Conservation (phyloP, 2,329 filamentous ascomycete genomes). For the Thelonectria blattea region DNA sequence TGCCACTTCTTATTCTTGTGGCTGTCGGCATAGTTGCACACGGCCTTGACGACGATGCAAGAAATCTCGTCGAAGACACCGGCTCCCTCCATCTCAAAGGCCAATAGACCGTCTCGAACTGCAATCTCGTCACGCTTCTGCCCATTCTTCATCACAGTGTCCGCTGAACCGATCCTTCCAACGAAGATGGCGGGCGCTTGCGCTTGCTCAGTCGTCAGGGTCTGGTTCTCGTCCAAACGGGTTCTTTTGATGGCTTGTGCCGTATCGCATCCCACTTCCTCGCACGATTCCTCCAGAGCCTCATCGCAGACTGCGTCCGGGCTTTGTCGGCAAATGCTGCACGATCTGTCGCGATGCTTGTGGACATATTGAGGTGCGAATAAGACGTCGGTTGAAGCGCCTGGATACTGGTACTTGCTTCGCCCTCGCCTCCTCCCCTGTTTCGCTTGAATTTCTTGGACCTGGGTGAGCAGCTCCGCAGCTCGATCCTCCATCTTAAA, state of each 20-base stretch:
- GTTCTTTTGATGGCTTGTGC: neutral
- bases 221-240: neutral
- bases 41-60: neutral
- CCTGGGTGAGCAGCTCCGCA: too few species aligned
- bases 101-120: neutral
- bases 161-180: neutral
- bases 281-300: neutral
- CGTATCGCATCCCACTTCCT: neutral
- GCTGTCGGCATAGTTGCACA: neutral
- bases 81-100: neutral
- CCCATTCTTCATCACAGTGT: neutral
- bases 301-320: too few species aligned
- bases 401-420: neutral
- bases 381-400: neutral
- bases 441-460: neutral
- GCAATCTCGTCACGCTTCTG: neutral
- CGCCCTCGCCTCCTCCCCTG: neutral
- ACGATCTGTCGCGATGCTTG: too few species aligned
- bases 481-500: neutral
- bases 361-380: too few species aligned
- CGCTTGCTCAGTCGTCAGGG: neutral
- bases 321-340: too few species aligned
- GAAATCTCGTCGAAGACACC: neutral
- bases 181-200: neutral
- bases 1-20: neutral